A percentile compares a stretch with the other conserved stretches of the same genome.
Evolutionary conservation across 495 filamentous ascomycete species (phyloP).

Genomic region (Aspergillus nanangensis): DNA sequence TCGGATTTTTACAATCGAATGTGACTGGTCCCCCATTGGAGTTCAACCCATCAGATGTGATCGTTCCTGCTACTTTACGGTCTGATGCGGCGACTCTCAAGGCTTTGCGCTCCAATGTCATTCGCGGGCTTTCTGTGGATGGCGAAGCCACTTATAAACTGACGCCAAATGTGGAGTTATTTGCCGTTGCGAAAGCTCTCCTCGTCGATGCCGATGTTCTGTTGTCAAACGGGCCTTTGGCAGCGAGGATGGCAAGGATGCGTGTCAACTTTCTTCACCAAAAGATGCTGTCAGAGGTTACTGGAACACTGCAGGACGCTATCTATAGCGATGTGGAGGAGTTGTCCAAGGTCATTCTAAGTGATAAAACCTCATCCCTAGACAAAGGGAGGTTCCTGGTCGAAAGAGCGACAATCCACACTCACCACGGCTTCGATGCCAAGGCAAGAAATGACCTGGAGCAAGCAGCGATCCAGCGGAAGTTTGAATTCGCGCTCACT

Average conservation of each 20-base stretch:
- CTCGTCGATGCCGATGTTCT: constrained; percentile 48
- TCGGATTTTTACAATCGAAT: constrained; percentile 85
- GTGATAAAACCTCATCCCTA: constrained; percentile 23
- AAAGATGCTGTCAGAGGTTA: constrained; percentile 74
- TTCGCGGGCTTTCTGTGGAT: constrained; percentile 68
- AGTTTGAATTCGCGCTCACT: constrained; percentile 79
- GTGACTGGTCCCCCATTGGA: constrained; percentile 81
- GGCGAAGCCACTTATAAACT: constrained; percentile 83
- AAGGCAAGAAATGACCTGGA: constrained; percentile 69
- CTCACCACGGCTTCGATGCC: constrained; percentile 77
- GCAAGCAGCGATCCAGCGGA: constrained; percentile 55
- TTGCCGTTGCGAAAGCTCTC: constrained; percentile 69
- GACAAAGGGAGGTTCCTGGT: constrained; percentile 63
- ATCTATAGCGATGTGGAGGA: constrained; percentile 50
- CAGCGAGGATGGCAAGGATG: constrained; percentile 45
- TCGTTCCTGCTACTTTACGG: constrained; percentile 48
- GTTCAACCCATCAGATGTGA: constrained; percentile 44
- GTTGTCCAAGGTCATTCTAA: constrained; percentile 40
- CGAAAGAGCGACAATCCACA: constrained; percentile 77
- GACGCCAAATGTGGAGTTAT: constrained; percentile 76
- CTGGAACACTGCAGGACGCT: constrained; percentile 55
- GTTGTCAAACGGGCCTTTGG: constrained; percentile 36
- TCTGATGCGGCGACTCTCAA: constrained; percentile 21
- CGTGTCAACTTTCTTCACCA: constrained; percentile 84
- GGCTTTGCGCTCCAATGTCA: constrained; percentile 46